Evolutionary conservation across 2,329 filamentous ascomycete genomes (phyloP), one percentile per base, ranked within the genome.

Genomic region (Penicillium rolfsii): DNA sequence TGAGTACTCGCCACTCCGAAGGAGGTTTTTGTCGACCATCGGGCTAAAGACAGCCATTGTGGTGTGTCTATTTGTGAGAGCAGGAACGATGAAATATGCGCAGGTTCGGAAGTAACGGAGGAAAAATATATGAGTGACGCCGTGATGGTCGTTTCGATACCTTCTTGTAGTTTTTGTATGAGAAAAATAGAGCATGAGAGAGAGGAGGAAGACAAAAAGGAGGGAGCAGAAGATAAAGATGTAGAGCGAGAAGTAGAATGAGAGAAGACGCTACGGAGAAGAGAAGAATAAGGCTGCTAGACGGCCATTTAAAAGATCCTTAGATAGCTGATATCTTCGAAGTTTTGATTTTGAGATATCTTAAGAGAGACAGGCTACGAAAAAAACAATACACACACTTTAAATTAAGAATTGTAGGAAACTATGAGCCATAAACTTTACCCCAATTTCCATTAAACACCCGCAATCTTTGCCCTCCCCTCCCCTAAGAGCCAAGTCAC

Each of bases 321-420:
- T 33, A 12, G 8, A 50, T 7, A 33, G 19, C 14, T 9, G 48
- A n/a, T 50, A 50, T 50, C 26, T 50, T 35, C 28, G 3, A 33
- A 22, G 6, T 33, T n/a, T 35, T 35, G 48, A 50, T 50, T 11
- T 22, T 16, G 30, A 36, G 28, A 22, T 33, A 33, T 33, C 48
- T 50, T 14, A 36, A 36, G 48, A 14, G 35, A 16, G 22, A 12
- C 48, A 50, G 48, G 7, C 24, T 36, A 30, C 12, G 12, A 12
- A 50, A 50, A 50, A 35, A 50, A 35, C 48, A 50, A 30, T 50
- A 50, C 24, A 46, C 14, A 28, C 3, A 50, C n/a, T 19, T 50
- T 50, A 50, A 9, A 30, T n/a, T 30, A 4, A 19, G 8, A 50
- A 11, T 50, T 16, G 24, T 16, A 46, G 28, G 35, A 50, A 30